Percentiles rank a stretch among this genome's conserved stretches.
Conservation (phyloP, 169 alveolate species). For the Plasmodium gallinaceum region DNA sequence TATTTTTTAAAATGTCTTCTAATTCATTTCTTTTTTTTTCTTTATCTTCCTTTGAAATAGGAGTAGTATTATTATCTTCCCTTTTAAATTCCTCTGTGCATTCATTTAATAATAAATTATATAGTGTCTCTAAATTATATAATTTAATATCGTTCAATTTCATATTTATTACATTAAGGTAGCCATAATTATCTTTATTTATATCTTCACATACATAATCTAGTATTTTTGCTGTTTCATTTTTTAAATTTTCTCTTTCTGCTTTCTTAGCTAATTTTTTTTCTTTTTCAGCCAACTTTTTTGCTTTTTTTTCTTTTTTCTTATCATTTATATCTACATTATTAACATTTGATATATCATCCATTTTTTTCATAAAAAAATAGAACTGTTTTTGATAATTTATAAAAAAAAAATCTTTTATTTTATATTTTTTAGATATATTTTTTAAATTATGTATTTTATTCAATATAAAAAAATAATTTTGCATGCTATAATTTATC, state of each 20-base stretch:
- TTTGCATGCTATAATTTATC: neutral
- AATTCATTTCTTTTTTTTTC: constrained; percentile 43
- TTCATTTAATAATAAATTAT: constrained; percentile 15
- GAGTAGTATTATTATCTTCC: constrained; percentile 22
- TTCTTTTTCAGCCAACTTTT: constrained; percentile 64
- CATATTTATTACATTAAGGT: constrained; percentile 20
- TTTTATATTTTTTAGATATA: neutral
- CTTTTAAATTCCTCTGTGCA: constrained; percentile 12
- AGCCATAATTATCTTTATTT: constrained; percentile 72
- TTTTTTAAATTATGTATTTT: neutral
- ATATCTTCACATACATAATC: constrained; percentile 74
- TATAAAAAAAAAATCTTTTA: neutral
- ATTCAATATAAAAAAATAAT: neutral
- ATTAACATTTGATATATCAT: neutral
- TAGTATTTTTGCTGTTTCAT: constrained; percentile 66
- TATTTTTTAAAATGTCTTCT: constrained; percentile 41
- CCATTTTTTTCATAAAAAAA: constrained; percentile 24
- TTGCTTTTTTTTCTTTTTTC: constrained; percentile 70
- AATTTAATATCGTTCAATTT: constrained; percentile 15
- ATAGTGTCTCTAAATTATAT: constrained; percentile 59
- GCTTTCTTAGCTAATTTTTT: constrained; percentile 70
- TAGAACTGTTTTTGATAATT: neutral
- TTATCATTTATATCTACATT: constrained; percentile 38
- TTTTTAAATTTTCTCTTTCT: constrained; percentile 75
- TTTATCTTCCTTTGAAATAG: neutral